Percentiles rank a stretch among this genome's conserved stretches.
Evolutionary conservation across 202 grass and related monocot genomes (phyloP).

Genomic region (Panicum virgatum): DNA sequence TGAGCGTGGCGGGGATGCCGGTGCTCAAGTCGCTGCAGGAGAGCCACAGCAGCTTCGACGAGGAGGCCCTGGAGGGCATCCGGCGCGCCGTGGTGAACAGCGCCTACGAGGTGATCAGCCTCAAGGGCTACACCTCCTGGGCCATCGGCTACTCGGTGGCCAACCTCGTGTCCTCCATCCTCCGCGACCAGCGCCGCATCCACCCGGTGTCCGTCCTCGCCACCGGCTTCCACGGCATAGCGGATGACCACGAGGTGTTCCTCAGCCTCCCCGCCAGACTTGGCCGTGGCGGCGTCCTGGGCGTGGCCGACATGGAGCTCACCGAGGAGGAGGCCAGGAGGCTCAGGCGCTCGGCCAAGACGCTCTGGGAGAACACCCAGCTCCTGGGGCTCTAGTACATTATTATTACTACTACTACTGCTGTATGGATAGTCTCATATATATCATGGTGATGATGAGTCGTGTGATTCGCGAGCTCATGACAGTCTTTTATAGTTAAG

Average conservation of each 20-base stretch:
- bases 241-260: constrained; percentile 60
- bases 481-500: too few species aligned
- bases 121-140: constrained; percentile 90
- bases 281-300: constrained; percentile 46
- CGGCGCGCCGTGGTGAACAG: constrained; percentile 57
- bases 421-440: too few species aligned
- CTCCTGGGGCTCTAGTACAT: neutral
- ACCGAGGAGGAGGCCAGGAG: constrained; percentile 56
- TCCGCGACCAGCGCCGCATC: constrained; percentile 77
- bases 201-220: constrained; percentile 79
- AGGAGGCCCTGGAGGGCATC: constrained; percentile 51
- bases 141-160: constrained; percentile 85
- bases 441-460: neutral
- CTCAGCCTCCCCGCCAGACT: constrained; percentile 73
- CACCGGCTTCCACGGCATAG: constrained; percentile 63
- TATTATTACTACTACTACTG: neutral
- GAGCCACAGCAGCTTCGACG: constrained; percentile 44
- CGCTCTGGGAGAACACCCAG: neutral
- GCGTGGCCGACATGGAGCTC: constrained; percentile 58
- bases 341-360: constrained; percentile 49
- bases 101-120: constrained; percentile 78
- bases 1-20: constrained; percentile 70
- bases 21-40: constrained; percentile 58
- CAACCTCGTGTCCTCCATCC: constrained; percentile 60
- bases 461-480: neutral